phyloP scores from a whole-genome alignment of 768 basidiomycete species.

The Wakefieldia striispora region DNA sequence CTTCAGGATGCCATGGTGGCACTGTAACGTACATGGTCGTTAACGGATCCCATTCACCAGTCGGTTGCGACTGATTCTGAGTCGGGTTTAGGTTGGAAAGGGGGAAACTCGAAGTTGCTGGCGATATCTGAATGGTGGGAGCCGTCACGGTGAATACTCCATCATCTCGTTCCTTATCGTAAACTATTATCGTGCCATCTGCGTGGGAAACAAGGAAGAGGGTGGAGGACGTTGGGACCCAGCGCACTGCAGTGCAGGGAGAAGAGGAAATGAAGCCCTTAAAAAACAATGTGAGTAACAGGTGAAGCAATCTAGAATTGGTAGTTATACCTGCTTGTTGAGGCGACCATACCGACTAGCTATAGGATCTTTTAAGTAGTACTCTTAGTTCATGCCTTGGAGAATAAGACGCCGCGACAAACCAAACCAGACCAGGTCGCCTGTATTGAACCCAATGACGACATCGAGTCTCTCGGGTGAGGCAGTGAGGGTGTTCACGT shows the following conservation, averaged over 20 bases:
- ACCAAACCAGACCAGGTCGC: slow-evolving; percentile 98
- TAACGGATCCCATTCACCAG: slow-evolving; percentile 69
- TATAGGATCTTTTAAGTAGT: slow-evolving; percentile 59
- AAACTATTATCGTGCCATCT: slow-evolving; percentile 85
- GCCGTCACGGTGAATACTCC: slow-evolving; percentile 67
- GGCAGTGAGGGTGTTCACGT: slow-evolving; percentile 78
- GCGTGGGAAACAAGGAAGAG: slow-evolving; percentile 86
- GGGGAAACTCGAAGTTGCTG: slow-evolving; percentile 28
- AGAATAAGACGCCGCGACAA: slow-evolving; percentile 21
- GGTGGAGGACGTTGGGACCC: slow-evolving; percentile 79
- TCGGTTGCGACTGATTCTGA: slow-evolving; percentile 23
- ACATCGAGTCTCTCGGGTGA: slow-evolving; percentile 80
- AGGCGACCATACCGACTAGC: slow-evolving; percentile 79
- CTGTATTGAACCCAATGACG: slow-evolving; percentile 88
- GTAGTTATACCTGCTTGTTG: slow-evolving; percentile 68
- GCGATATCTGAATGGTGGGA: slow-evolving; percentile 37
- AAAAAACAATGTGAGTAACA: slow-evolving; percentile 8
- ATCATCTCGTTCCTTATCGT: slow-evolving; percentile 90
- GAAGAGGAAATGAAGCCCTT: slow-evolving; percentile 79
- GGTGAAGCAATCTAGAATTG: neutral
- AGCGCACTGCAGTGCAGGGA: slow-evolving; percentile 84
- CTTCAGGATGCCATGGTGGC: slow-evolving; percentile 81
- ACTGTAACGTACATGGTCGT: slow-evolving; percentile 77
- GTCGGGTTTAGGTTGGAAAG: slow-evolving; percentile 28
- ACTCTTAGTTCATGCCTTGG: slow-evolving; percentile 2